Evolutionary conservation across 164 flowering plant species (phyloP).

Genomic region (Tetracentron sinense): DNA sequence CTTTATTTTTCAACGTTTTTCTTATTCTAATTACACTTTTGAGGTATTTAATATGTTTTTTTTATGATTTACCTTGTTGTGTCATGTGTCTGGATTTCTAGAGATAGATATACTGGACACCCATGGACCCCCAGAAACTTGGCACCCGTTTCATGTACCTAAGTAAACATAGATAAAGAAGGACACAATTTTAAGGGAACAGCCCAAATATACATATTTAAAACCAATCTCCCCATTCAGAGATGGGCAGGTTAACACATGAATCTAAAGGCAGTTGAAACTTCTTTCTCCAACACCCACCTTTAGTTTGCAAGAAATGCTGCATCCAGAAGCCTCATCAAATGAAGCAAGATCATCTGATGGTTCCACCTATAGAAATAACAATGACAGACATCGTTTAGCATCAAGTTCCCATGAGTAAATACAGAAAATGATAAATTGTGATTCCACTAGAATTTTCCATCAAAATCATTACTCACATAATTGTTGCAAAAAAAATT

Average conservation of each 20-base stretch:
- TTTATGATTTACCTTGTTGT: too few species aligned
- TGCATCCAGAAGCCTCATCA: constrained; percentile 32
- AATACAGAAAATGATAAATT: constrained; percentile 2
- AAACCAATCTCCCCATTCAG: not conserved
- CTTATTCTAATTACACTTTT: too few species aligned
- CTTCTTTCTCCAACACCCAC: constrained; percentile 23
- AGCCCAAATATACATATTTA: not conserved
- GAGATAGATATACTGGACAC: too few species aligned
- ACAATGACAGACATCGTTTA: not conserved
- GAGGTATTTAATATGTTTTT: too few species aligned
- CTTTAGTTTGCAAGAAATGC: constrained; percentile 53
- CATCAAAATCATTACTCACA: constrained; percentile 17
- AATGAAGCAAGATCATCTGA: constrained; percentile 18
- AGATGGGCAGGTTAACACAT: not conserved
- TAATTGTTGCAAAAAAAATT: constrained; percentile 37
- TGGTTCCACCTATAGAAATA: constrained; percentile 33
- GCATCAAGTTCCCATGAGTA: not conserved
- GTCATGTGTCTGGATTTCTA: too few species aligned
- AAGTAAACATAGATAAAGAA: too few species aligned
- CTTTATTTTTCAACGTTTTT: too few species aligned
- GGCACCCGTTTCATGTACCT: too few species aligned
- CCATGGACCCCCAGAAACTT: too few species aligned
- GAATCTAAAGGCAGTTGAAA: not conserved
- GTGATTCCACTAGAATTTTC: not conserved
- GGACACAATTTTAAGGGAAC: not conserved